A percentile compares a stretch with the other conserved stretches of the same genome.
These are phyloP conservation scores for Setaria italica DNA, from an alignment of 202 grass and related monocot species.

Conservation along the genomic window DNA sequence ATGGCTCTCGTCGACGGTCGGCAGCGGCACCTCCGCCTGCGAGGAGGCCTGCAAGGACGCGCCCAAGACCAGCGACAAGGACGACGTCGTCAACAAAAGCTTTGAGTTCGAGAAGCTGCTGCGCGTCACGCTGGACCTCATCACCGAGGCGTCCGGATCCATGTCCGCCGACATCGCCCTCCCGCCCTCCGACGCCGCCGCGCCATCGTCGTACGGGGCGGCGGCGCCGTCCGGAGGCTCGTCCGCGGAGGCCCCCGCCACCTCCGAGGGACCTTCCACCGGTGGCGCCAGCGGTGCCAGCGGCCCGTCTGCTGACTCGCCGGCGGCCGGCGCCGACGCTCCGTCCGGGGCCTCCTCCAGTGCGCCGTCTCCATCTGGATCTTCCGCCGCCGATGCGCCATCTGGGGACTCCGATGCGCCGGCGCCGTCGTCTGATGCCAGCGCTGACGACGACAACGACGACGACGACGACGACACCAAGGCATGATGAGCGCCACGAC, in stretches of 20 bases:
- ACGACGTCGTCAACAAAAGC: constrained; percentile 46
- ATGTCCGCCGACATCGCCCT: constrained; percentile 14
- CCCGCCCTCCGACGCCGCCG: background rate
- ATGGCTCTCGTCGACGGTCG: constrained; percentile 51
- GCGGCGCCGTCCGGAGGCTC: background rate
- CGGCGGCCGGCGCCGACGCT: background rate
- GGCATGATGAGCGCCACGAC: background rate
- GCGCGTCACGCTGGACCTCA: constrained; percentile 51
- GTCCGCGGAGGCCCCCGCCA: background rate
- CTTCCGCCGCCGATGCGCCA: background rate
- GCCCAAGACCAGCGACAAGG: background rate
- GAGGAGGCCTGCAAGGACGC: constrained; percentile 48
- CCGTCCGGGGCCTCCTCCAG: background rate
- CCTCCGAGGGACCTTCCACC: background rate
- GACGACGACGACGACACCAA: background rate
- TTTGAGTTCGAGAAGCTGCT: constrained; percentile 58
- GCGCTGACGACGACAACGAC: background rate
- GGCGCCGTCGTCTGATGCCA: background rate
- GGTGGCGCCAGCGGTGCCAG: background rate
- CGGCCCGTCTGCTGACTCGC: background rate
- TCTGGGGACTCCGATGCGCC: background rate
- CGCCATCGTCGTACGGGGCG: background rate
- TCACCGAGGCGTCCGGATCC: constrained; percentile 28
- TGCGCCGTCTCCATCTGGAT: background rate
- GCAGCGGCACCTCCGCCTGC: constrained; percentile 42